Percentiles rank a stretch among this genome's conserved stretches.
Evolutionary conservation across 1,284 basidiomycete genomes (phyloP).

Genomic region (Microbotryum saponariae): DNA sequence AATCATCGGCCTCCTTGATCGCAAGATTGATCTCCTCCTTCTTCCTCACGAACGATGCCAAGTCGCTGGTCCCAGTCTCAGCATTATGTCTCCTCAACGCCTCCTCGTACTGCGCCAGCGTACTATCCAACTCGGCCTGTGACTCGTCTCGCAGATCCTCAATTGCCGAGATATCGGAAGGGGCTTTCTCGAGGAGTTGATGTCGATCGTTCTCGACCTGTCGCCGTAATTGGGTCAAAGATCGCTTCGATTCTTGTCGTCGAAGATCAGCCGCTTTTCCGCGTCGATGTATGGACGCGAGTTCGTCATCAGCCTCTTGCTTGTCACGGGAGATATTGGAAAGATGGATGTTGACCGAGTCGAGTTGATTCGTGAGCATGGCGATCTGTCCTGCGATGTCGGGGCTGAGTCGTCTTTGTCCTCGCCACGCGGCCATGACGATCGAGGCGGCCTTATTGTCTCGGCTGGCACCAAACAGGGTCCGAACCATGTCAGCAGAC

Average conservation of each 20-base stretch:
- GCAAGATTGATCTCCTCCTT: conserved; percentile 45
- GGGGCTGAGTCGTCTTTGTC: conserved; percentile 38
- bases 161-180: conserved; percentile 60
- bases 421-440: conserved; percentile 37
- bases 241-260: conserved; percentile 23
- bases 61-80: too few relatives aligned
- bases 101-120: conserved; percentile 22
- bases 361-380: conserved; percentile 11
- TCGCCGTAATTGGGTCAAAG: conserved; percentile 34
- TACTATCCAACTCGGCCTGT: conserved; percentile 29
- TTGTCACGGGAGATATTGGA: neutral
- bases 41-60: conserved; percentile 42
- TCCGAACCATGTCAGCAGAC: too few relatives aligned
- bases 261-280: conserved; percentile 9
- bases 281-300: conserved; percentile 1
- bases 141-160: conserved; percentile 49
- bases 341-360: neutral
- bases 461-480: too few relatives aligned
- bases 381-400: conserved; percentile 35
- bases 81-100: neutral
- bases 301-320: conserved; percentile 12
- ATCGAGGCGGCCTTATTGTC: too few relatives aligned
- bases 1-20: conserved; percentile 44
- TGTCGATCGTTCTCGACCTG: conserved; percentile 47
- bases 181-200: conserved; percentile 64